Base-by-base conservation (phyloP, 1,284 basidiomycete genomes). In the Ceratobasidium theobromae region DNA sequence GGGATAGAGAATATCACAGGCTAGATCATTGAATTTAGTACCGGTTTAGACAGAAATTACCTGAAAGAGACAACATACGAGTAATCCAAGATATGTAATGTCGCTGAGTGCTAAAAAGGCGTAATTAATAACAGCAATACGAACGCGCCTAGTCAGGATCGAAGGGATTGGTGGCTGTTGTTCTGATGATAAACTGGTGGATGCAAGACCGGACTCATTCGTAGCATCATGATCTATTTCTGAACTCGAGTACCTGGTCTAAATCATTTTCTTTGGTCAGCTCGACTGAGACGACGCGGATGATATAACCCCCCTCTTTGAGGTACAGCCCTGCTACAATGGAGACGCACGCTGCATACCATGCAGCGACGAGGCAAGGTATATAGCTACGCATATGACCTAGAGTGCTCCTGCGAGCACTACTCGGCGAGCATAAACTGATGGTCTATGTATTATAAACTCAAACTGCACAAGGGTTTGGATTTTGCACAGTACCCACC, bases 1-100 rank as follows among this genome's bases (percentile, higher is more conserved):
- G 69, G 49, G 12, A 60, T 52, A 38, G 69, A 43, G 40, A 70
- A 67, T 40, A 65, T 64, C 18, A 70, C 40, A 9, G 69, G 68
- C 32, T 62, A 30, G n/a, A n/a, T n/a, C n/a, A n/a, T 40, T 11
- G 48, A 21, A 35, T 18, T 9, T n/a, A 27, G 9, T n/a, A 16
- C 2, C 33, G 18, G 23, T 18, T 45, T 11, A 45, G 25, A 1
- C 28, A 23, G 16, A n/a, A 21, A 38, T 43, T 45, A 41, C 8
- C 40, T 32, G 33, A 48, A 32, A 18, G 21, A n/a, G 16, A 18
- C 8, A 33, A 58, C 41, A 25, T 23, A 58, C 55, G 11, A 58
- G 23, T 12, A 58, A 30, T 3, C 55, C 41, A 21, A 45, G 40
- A 30, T 58, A 58, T 1, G 55, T 25, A 11, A 58, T 48, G 18